Conservation (phyloP, 169 alveolate genomes). For the Perkinsus marinus region DNA sequence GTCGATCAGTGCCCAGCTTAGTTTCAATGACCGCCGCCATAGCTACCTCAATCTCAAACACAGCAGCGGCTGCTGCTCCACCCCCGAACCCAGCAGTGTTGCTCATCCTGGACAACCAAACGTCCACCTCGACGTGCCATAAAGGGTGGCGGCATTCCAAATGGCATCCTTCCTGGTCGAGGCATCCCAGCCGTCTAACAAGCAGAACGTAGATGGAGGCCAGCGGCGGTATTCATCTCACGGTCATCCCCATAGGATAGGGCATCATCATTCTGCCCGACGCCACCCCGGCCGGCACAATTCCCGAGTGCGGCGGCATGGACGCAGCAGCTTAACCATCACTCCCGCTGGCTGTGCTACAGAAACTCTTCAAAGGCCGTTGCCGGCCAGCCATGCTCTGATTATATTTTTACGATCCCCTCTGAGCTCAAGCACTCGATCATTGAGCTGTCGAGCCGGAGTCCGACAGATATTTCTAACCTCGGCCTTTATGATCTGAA, state of each 20-base stretch:
- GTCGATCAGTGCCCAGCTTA: background rate
- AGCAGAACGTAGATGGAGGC: too few relatives aligned
- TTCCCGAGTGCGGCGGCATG: background rate
- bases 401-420: background rate
- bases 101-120: background rate
- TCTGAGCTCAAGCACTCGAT: background rate
- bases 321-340: background rate
- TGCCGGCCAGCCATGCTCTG: background rate
- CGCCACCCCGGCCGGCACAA: background rate
- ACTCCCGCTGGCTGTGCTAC: too few relatives aligned
- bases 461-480: background rate
- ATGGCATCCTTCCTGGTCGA: background rate
- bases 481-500: background rate
- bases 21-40: background rate
- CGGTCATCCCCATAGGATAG: background rate
- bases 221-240: background rate
- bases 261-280: background rate
- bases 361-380: background rate
- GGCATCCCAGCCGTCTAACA: background rate
- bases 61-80: background rate
- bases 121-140: background rate
- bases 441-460: background rate
- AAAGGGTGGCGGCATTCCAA: background rate
- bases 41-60: background rate
- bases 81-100: background rate